Base-by-base conservation (phyloP, 2,329 filamentous ascomycete species). In the Verticillium albo-atrum region DNA sequence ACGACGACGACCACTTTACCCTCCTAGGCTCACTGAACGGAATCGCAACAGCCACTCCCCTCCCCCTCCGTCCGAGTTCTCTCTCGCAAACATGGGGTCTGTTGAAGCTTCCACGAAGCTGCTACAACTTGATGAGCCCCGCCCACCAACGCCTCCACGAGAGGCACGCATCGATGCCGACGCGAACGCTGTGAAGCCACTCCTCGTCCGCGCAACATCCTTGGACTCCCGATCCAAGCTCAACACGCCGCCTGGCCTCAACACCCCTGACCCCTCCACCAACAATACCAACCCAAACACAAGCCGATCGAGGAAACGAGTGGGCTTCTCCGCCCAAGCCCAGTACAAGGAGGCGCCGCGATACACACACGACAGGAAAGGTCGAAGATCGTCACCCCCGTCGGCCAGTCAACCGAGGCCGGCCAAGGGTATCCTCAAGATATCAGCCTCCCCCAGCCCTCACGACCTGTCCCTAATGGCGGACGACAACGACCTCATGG, bases 371-470 rank as follows among this genome's bases (percentile, higher is more conserved):
- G 71, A 72, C 17, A 71, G 71, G 60, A 75, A 71, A 27, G 64
- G 68, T 42, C 66, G 70, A 64, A 73, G 73, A 60, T 70, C 76
- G 32, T 75, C 79, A 50, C 74, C 79, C 34, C 61, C 76, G 59
- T 71, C 80, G 60, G 67, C 71, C 59, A 60, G 71, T 60, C 63
- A 74, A 61, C 68, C 75, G 6, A 81, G 75, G 62, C 83, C 83
- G 7, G 72, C 82, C 63, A 86, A 85, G 68, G 81, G 83, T 3
- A 99, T 99, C 57, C 82, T 99, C 61, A 99, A 99, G 72, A 82
- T 86, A 25, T 83, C 82, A 2, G 74, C 80, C 58, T 80, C 72
- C 70, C 76, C 73, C 7, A 81, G 80, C 58, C 75, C 76, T 2
- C 73, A 80, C 62, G 74, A 76, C 67, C 72, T 74, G 10, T 69